These are phyloP conservation scores for Populus tomentosa DNA, from an alignment of 441 rosid species.

Conservation along the genomic window DNA sequence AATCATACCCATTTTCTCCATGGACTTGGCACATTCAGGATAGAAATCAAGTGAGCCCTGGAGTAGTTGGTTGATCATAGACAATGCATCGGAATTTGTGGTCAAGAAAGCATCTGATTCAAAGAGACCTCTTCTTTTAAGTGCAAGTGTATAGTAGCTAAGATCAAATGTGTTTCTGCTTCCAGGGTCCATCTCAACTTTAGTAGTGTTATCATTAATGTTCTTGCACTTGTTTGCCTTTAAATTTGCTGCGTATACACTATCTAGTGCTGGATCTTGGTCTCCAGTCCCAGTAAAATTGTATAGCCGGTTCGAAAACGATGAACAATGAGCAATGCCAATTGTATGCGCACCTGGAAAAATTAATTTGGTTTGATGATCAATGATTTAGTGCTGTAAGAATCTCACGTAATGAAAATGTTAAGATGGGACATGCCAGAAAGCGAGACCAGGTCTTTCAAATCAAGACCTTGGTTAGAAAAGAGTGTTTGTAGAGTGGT, in stretches of 20 bases:
- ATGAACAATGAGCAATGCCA: conserved; percentile 61
- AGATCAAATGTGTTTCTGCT: conserved; percentile 69
- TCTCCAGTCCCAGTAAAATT: conserved; percentile 52
- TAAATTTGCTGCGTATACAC: conserved; percentile 53
- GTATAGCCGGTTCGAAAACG: conserved; percentile 53
- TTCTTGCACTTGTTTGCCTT: conserved; percentile 61
- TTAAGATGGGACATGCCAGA: conserved; percentile 39
- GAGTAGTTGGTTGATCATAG: conserved; percentile 39
- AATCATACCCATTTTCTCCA: conserved; percentile 76
- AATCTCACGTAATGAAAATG: neutral
- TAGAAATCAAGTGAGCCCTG: conserved; percentile 46
- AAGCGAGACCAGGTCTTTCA: conserved; percentile 55
- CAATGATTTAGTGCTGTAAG: neutral
- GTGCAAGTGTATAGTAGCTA: conserved; percentile 43
- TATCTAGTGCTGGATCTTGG: conserved; percentile 59
- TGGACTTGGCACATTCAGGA: conserved; percentile 49
- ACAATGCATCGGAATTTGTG: conserved; percentile 37
- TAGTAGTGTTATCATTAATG: conserved; percentile 48
- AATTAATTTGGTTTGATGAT: neutral
- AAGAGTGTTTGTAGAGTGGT: conserved; percentile 42
- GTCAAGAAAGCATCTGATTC: conserved; percentile 67
- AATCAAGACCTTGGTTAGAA: conserved; percentile 55
- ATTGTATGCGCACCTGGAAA: conserved; percentile 77
- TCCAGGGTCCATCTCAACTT: conserved; percentile 79
- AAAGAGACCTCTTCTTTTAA: conserved; percentile 64